A percentile compares a stretch with the other conserved stretches of the same genome.
Conservation (phyloP, 148 eudicot species). For the Vaccinium macrocarpon region DNA sequence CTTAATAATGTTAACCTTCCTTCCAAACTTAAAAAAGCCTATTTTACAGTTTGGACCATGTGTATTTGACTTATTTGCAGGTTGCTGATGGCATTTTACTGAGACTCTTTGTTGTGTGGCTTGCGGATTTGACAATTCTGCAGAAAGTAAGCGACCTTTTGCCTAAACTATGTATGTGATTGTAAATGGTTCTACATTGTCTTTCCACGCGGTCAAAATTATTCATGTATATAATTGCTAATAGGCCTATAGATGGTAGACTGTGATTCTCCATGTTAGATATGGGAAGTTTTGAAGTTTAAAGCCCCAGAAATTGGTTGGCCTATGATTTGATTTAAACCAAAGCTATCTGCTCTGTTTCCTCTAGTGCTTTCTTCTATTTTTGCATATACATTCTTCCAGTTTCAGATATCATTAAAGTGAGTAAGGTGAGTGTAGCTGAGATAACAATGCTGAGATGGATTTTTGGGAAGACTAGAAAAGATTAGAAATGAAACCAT, state of each 20-base stretch:
- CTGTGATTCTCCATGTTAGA: too few species aligned
- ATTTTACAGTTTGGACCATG: neutral
- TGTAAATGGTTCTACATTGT: neutral
- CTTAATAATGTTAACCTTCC: neutral
- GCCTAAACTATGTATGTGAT: neutral
- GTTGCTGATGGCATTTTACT: neutral
- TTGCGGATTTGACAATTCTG: neutral
- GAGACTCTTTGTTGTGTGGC: neutral
- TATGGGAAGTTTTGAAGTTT: too few species aligned
- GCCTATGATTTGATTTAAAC: too few species aligned
- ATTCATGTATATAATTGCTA: too few species aligned
- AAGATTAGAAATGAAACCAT: too few species aligned
- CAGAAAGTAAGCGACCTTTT: constrained; percentile 4
- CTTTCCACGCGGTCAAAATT: neutral
- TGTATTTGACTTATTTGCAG: neutral
- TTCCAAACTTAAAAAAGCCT: neutral
- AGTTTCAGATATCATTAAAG: neutral
- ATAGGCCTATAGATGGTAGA: too few species aligned
- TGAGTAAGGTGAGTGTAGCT: neutral
- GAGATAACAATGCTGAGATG: too few species aligned
- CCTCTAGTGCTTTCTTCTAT: too few species aligned
- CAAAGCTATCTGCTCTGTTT: too few species aligned
- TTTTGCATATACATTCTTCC: too few species aligned
- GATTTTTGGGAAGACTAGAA: too few species aligned
- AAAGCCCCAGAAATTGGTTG: too few species aligned